Base-by-base conservation (phyloP, 2,329 filamentous ascomycete genomes). In the Colletotrichum kahawae region DNA sequence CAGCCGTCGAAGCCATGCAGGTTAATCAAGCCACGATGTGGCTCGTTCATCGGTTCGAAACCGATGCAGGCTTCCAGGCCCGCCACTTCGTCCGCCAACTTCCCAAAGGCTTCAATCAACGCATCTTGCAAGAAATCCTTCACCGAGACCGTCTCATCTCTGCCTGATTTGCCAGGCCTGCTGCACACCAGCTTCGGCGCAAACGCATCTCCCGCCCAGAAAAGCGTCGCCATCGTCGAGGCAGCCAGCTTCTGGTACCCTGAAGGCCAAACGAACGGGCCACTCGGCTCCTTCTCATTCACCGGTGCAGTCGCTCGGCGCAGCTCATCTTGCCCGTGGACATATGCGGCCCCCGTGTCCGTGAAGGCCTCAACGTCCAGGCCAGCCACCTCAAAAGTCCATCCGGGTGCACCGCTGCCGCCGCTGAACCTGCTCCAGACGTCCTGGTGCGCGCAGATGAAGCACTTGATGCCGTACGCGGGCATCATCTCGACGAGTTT, bases 381-480 rank as follows among this genome's bases (percentile, higher is more conserved):
- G 1, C 85, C 85, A 2, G 82, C 85, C 1, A 84, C 81, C 67
- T 84, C 82, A 74, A 86, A 86, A 0, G 85, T 86, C 85, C 85
- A 86, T 9, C 83, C 82, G 0, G 85, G 85, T 5, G 85, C 85
- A 62, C 85, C 85, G 57, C 84, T 86, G 0, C 85, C 85, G 12
- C 85, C 85, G 34, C 84, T 85, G 71, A 83, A 86, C 7, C 85
- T 80, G 60, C 84, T 86, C 85, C 85, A 86, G 13, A 86, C 84
- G 57, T 86, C 85, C 75, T 86, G 85, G 27, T 86, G 85, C 0
- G 83, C 84, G 72, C 85, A 86, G n/a, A 86, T 69, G 72, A 86
- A 86, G 76, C 84, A 85, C 70, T 83, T 83, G 59, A 86, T 79
- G 27, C 85, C 85, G 62, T 83, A 84, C 54, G 77, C 72, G 0